Base-by-base conservation (phyloP, 2,329 filamentous ascomycete genomes). In the Xylariomycetidae sp. region DNA sequence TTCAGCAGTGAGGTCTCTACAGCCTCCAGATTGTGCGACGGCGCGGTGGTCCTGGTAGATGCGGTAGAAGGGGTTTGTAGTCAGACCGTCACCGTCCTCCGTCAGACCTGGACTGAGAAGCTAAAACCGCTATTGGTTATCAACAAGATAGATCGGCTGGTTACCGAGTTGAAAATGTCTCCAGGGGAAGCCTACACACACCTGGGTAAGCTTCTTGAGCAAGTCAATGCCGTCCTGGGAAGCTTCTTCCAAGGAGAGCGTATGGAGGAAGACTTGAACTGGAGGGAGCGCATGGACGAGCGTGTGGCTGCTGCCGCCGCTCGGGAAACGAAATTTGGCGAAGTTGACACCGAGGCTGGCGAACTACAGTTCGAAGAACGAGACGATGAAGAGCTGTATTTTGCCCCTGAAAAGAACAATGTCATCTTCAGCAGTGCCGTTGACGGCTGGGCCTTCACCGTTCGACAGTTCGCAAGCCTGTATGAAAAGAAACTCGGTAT, bases 1-100 rank as follows among this genome's bases (percentile, higher is more conserved):
- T 98, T 98, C 59, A 95, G 89, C 65, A 95, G 88, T 46, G 92
- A 98, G 57, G 92, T 98, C 1, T 96, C 89, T 1, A 96, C 90
- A 1, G 92, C 92, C 2, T 96, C 90, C 8, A 75, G 92, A 34
- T 68, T 98, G 13, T 96, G 92, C 49, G 92, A 98, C 58, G 92
- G 92, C 23, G 92, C 92, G 6, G 78, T 96, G 8, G 86, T 98
- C 9, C 68, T 98, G 19, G 89, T 98, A 14, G 92, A 98, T 60
- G 92, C 90, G 4, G 92, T 98, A 0, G 92, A 98, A 59, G 92
- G 92, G 31, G 92, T 98, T 4, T 98, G 92, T 68, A 95, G 89
- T 62, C 92, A 98, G 64, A 98, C 92, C 0, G 92, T 98, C 23
- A 98, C 92, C 1, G 92, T 98, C 12, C 70, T 98, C 37, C 79